Base-by-base conservation (phyloP, 495 filamentous ascomycete species). In the Hamigera avellanea region DNA sequence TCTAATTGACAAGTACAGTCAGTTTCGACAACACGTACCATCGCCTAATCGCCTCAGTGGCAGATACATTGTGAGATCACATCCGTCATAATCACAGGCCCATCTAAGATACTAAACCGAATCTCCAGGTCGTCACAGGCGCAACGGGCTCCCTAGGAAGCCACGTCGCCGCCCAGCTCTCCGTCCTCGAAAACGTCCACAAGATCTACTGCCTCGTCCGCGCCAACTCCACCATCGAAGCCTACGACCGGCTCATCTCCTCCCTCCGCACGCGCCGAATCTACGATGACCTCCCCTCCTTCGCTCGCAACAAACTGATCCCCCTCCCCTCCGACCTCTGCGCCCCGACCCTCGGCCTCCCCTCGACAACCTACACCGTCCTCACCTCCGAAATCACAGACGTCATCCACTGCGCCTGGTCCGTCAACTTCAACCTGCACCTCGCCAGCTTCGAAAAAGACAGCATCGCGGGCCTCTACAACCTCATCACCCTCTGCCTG, bases 351-450 rank as follows among this genome's bases (percentile, higher is more conserved):
- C 54, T 81, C 3, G 74, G 75, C 10, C 55, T 80, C 0, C 37
- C 49, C 14, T 17, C 42, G 0, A 32, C 45, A 0, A 46, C 39
- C 10, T 69, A 71, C 40, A 40, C 50, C 1, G 34, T 49, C 0
- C 46, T 81, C 1, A 53, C 49, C 2, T 45, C 45, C 2, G 53
- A 57, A 35, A 55, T 60, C 1, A 75, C 70, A 3, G 43, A 59
- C 0, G 56, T 80, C 17, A 68, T 80, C 33, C 80, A 83, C 50
- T 65, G 70, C n/a, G 80, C 77, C 25, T 84, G 80, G 80, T 69
- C 74, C 4, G 80, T 83, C 17, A 81, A 83, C 51, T 84, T 83
- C 64, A 78, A 73, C 40, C 58, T 75, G 45, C 59, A 64, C 4
- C 59, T 82, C 4, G 48, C 55, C n/a, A 74, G 67, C 40, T 81